Evolutionary conservation across 1,139 yeast genomes (phyloP).

Genomic region (Taphrina betulina): DNA sequence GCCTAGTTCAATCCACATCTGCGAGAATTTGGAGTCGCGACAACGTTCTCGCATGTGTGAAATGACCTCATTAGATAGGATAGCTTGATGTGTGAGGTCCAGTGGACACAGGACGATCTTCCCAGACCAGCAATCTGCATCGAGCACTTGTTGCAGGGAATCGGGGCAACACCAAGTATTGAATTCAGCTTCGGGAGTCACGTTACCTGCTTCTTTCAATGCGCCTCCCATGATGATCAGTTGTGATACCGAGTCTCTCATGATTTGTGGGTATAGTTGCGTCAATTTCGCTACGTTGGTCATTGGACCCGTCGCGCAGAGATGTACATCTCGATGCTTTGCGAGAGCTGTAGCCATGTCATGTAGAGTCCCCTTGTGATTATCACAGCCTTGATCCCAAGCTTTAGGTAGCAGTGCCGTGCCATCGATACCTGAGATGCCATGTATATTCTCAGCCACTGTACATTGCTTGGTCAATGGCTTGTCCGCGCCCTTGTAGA

Average conservation of each 20-base stretch:
- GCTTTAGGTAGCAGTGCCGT: conserved; percentile 54
- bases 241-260: conserved; percentile 49
- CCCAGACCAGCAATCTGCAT: conserved; percentile 50
- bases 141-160: conserved; percentile 62
- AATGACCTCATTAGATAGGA: conserved; percentile 55
- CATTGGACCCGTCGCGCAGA: conserved; percentile 68
- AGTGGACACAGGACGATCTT: conserved; percentile 63
- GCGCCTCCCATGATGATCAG: conserved; percentile 76
- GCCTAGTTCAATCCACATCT: conserved; percentile 58
- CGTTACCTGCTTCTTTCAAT: conserved; percentile 47
- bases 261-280: conserved; percentile 53
- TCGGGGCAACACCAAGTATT: conserved; percentile 73
- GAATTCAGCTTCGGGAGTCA: conserved; percentile 59
- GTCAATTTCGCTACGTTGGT: conserved; percentile 65
- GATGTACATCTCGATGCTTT: conserved; percentile 48
- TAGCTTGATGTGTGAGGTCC: conserved; percentile 68
- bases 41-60: conserved; percentile 31
- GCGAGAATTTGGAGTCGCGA: conserved; percentile 46
- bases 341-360: conserved; percentile 46
- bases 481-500: conserved; percentile 61
- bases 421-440: conserved; percentile 73
- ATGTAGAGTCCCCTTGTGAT: background rate
- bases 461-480: conserved; percentile 57
- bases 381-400: background rate
- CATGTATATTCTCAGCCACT: conserved; percentile 68